Evolutionary conservation across 805 yeast species (phyloP).

Genomic region (Scheffersomyces amazonensis): DNA sequence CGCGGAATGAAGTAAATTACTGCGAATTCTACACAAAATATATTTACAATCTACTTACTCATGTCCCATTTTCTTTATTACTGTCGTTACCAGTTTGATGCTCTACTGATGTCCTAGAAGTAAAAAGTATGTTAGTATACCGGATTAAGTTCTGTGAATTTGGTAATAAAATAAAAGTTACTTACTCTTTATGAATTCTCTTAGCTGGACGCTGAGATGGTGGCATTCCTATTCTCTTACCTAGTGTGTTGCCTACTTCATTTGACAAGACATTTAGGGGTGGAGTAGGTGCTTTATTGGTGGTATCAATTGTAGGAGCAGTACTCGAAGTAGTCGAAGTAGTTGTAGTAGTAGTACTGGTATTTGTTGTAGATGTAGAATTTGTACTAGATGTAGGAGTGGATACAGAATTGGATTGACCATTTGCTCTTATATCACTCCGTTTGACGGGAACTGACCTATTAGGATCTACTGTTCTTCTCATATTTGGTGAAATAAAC

Average conservation of each 20-base stretch:
- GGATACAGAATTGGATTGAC: not conserved
- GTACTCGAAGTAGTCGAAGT: not conserved
- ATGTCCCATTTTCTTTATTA: too few species aligned
- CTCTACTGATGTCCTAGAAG: not conserved
- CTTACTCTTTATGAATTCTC: constrained; percentile 15
- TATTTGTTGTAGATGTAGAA: too few species aligned
- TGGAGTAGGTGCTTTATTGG: not conserved
- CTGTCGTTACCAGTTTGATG: too few species aligned
- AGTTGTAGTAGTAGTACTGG: constrained; percentile 8
- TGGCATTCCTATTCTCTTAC: constrained; percentile 35
- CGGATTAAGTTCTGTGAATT: too few species aligned
- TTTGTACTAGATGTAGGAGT: not conserved
- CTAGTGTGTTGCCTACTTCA: constrained; percentile 8
- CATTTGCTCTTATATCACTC: constrained; percentile 8
- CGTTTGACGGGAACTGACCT: constrained; percentile 64
- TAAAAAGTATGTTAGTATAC: too few species aligned
- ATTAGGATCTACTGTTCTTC: constrained; percentile 60
- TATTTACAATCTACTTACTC: too few species aligned
- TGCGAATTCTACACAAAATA: too few species aligned
- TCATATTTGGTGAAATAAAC: constrained; percentile 50
- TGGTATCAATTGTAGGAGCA: not conserved
- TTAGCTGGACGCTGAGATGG: constrained; percentile 19
- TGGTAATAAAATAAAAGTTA: too few species aligned
- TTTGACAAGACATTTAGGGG: constrained; percentile 1
- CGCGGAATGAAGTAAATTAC: too few species aligned